Percentiles rank a stretch among this genome's conserved stretches.
These are phyloP conservation scores for Penicillium fimorum DNA, from an alignment of 495 filamentous ascomycete genomes.

Conservation along the genomic window DNA sequence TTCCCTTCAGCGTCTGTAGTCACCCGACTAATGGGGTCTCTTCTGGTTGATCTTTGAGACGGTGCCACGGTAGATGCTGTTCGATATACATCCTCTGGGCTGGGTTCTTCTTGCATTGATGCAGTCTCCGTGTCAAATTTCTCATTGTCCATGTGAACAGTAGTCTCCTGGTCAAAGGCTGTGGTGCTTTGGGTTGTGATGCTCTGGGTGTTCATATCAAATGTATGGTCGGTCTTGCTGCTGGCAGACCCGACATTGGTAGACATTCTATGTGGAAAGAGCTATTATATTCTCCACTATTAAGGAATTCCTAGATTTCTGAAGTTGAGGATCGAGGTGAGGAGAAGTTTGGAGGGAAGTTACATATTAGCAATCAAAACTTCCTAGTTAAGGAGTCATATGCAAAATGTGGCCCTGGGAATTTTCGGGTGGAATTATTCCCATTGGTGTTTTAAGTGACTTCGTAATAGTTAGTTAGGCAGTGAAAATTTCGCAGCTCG, in stretches of 20 bases:
- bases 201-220: slow-evolving; percentile 7
- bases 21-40: slow-evolving; percentile 34
- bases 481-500: not conserved
- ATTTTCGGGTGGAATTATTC: slow-evolving; percentile 14
- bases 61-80: slow-evolving; percentile 29
- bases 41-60: slow-evolving; percentile 28
- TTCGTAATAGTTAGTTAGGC: not conserved
- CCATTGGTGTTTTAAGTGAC: slow-evolving; percentile 15
- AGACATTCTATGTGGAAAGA: slow-evolving; percentile 25
- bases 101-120: slow-evolving; percentile 15
- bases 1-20: slow-evolving; percentile 48
- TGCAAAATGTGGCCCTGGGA: slow-evolving; percentile 2
- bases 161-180: slow-evolving; percentile 8
- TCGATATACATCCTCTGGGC: slow-evolving; percentile 20
- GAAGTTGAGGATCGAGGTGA: not conserved
- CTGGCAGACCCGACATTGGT: slow-evolving; percentile 16
- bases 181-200: slow-evolving; percentile 7
- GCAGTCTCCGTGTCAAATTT: slow-evolving; percentile 6
- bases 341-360: slow-evolving; percentile 5
- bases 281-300: not conserved
- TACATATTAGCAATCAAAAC: slow-evolving; percentile 18
- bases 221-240: slow-evolving; percentile 14
- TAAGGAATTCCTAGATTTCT: not conserved
- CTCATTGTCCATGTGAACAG: slow-evolving; percentile 2
- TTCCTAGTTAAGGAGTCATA: slow-evolving; percentile 7